phyloP scores from a whole-genome alignment of 176 grass and related monocot genomes.

The Avena sativa region DNA sequence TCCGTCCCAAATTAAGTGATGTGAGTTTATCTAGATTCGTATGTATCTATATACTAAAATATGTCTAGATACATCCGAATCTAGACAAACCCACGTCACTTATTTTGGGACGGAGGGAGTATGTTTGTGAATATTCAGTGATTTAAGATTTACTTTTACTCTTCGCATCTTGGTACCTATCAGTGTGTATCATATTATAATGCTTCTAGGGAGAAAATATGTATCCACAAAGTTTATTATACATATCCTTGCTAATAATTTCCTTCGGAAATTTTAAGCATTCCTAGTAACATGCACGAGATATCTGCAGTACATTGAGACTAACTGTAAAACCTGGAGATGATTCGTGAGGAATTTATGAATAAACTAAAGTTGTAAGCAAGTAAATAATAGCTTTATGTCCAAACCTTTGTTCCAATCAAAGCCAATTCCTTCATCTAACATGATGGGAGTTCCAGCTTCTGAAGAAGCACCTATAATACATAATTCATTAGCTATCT shows the following conservation, averaged over 20 bases:
- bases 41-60: too few species aligned
- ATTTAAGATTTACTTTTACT: slow-evolving; percentile 1
- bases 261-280: not conserved
- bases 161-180: not conserved
- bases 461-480: not conserved
- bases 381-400: not conserved
- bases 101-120: too few species aligned
- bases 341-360: not conserved
- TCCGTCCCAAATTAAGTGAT: too few species aligned
- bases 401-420: not conserved
- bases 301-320: not conserved
- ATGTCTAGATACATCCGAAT: too few species aligned
- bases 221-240: not conserved
- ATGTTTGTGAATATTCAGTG: not conserved
- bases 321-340: not conserved
- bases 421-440: not conserved
- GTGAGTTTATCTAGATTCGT: too few species aligned
- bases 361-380: not conserved
- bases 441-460: not conserved
- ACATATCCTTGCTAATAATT: not conserved
- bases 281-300: not conserved
- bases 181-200: not conserved
- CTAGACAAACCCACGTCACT: too few species aligned
- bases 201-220: not conserved
- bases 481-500: not conserved